A percentile compares a stretch with the other conserved stretches of the same genome.
These are phyloP conservation scores for Lentinula edodes DNA, from an alignment of 768 basidiomycete genomes.

Conservation along the genomic window DNA sequence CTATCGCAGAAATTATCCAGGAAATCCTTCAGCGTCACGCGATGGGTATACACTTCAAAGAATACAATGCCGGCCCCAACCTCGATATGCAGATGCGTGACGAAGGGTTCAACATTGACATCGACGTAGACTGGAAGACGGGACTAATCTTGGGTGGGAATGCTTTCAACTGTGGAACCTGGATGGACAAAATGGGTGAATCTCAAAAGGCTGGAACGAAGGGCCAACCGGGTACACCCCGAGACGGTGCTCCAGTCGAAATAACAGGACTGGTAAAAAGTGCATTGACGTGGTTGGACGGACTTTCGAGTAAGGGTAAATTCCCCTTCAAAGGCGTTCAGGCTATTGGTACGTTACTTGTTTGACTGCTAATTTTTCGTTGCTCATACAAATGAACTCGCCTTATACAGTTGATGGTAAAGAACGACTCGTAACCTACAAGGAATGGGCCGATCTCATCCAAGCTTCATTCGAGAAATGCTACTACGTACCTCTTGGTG, in stretches of 20 bases:
- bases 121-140: conserved; percentile 93
- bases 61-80: conserved; percentile 94
- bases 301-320: conserved; percentile 52
- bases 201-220: conserved; percentile 88
- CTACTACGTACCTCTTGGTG: conserved; percentile 85
- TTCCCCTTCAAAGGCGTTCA: conserved; percentile 92
- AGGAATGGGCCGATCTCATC: conserved; percentile 84
- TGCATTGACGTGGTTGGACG: conserved; percentile 83
- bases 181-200: conserved; percentile 99
- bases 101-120: conserved; percentile 88
- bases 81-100: conserved; percentile 97
- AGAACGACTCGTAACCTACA: conserved; percentile 72
- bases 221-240: conserved; percentile 91
- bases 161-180: conserved; percentile 82
- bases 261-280: conserved; percentile 93
- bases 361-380: neutral
- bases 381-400: conserved; percentile 1
- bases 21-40: conserved; percentile 95
- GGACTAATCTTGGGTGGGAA: conserved; percentile 90
- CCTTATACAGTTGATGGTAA: conserved; percentile 57
- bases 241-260: conserved; percentile 95
- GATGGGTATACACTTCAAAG: conserved; percentile 87
- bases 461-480: conserved; percentile 83
- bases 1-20: conserved; percentile 92
- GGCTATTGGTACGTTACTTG: conserved; percentile 56